Conservation (phyloP, 2,329 filamentous ascomycete species). For the Colletotrichum lindemuthianum region DNA sequence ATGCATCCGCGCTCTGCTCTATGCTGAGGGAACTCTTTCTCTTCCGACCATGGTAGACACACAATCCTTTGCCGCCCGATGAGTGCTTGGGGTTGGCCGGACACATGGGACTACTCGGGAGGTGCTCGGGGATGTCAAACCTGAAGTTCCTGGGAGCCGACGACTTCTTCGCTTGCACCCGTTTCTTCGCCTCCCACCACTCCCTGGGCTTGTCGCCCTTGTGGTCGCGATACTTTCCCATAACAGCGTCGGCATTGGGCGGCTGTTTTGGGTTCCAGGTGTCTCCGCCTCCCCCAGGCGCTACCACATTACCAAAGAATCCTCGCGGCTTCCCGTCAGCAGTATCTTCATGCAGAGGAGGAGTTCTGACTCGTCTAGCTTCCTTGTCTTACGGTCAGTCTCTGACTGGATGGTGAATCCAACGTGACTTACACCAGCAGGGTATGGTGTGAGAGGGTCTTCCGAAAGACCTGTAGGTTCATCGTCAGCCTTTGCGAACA, state of each 20-base stretch:
- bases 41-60: constrained; percentile 59
- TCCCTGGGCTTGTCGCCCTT: constrained; percentile 43
- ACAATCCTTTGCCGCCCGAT: constrained; percentile 58
- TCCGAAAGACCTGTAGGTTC: constrained; percentile 31
- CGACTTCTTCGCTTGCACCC: constrained; percentile 37
- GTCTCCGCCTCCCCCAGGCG: constrained; percentile 39
- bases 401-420: not conserved
- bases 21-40: constrained; percentile 30
- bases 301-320: constrained; percentile 55
- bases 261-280: constrained; percentile 24
- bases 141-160: constrained; percentile 47
- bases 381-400: constrained; percentile 49
- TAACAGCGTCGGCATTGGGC: not conserved
- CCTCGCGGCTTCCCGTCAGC: constrained; percentile 49
- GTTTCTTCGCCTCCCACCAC: constrained; percentile 49
- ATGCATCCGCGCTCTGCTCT: constrained; percentile 3
- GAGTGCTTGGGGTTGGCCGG: constrained; percentile 57
- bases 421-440: constrained; percentile 45
- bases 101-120: constrained; percentile 62
- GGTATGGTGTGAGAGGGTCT: constrained; percentile 42
- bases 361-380: constrained; percentile 59
- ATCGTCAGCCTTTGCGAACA: not conserved
- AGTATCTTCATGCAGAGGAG: constrained; percentile 53
- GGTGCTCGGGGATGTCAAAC: constrained; percentile 62
- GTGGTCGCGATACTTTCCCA: constrained; percentile 26